These are phyloP conservation scores for Neophaeococcomyces aloes DNA, from an alignment of 2,329 filamentous ascomycete genomes.

Conservation along the genomic window DNA sequence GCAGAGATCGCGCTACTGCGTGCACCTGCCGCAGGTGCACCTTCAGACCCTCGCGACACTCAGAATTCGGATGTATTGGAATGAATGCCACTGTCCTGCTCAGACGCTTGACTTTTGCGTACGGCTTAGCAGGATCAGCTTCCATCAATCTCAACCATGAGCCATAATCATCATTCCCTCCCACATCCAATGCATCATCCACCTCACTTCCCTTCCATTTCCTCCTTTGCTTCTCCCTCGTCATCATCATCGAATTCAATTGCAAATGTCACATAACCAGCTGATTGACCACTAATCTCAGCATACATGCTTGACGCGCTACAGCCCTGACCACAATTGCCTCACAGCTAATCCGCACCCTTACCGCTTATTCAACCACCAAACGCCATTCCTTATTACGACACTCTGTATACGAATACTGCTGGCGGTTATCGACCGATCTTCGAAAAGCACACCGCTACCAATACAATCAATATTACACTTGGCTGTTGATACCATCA, in stretches of 20 bases:
- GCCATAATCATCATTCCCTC: constrained; percentile 13
- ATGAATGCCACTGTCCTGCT: constrained; percentile 2
- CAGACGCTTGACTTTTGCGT: constrained; percentile 9
- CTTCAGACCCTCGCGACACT: constrained; percentile 3
- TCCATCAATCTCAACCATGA: constrained; percentile 12
- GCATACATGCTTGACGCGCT: not conserved
- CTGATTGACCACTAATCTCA: constrained; percentile 4
- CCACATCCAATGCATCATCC: constrained; percentile 11
- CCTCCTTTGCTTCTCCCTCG: constrained; percentile 14
- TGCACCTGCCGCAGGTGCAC: not conserved
- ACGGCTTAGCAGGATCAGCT: constrained; percentile 11
- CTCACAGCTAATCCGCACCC: constrained; percentile 9
- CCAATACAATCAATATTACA: not conserved
- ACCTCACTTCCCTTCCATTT: constrained; percentile 4
- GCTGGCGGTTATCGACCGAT: constrained; percentile 20
- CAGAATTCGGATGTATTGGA: constrained; percentile 2
- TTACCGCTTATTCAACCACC: constrained; percentile 22
- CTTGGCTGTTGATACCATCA: constrained; percentile 9
- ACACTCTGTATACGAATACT: constrained; percentile 9
- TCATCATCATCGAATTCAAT: constrained; percentile 13
- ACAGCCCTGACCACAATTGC: constrained; percentile 10
- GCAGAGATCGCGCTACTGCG: constrained; percentile 6
- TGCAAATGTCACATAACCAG: constrained; percentile 5
- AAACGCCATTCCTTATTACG: constrained; percentile 10
- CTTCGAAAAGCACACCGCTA: constrained; percentile 11